A percentile compares a stretch with the other conserved stretches of the same genome.
These are phyloP conservation scores for Eustoma russellianum DNA, from an alignment of 257 asterid species.

Conservation along the genomic window DNA sequence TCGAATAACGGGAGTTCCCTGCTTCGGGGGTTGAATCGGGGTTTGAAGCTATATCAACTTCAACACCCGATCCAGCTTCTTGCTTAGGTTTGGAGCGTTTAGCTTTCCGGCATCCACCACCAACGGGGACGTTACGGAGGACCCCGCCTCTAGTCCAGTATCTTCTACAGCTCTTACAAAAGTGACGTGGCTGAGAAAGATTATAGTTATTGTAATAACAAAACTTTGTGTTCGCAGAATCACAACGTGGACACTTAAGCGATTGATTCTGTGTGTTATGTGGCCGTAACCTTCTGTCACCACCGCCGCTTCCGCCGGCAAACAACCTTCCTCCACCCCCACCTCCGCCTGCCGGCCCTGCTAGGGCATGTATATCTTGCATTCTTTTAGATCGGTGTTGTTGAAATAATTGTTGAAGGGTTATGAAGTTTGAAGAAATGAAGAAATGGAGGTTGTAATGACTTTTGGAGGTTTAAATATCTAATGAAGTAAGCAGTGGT, in stretches of 20 bases:
- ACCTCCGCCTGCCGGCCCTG: constrained; percentile 16
- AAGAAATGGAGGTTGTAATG: background rate
- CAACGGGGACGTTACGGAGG: constrained; percentile 87
- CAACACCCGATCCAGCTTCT: constrained; percentile 4
- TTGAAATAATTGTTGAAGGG: no score
- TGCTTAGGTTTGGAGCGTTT: constrained; percentile 49
- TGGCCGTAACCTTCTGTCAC: constrained; percentile 51
- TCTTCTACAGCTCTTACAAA: constrained; percentile 81
- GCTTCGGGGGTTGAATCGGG: constrained; percentile 8
- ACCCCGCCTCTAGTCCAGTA: constrained; percentile 98
- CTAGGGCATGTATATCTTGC: constrained; percentile 58
- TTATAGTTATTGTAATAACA: constrained; percentile 88
- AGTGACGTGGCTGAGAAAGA: constrained; percentile 89
- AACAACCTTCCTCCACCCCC: constrained; percentile 25
- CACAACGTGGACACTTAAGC: constrained; percentile 88
- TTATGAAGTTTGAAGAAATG: background rate
- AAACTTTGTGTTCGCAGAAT: constrained; percentile 72
- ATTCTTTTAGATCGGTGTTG: constrained; percentile 9
- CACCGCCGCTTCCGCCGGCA: constrained; percentile 25
- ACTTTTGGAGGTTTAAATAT: background rate
- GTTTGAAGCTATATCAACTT: constrained; percentile 1
- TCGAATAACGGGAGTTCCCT: constrained; percentile 4
- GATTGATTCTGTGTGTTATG: constrained; percentile 34
- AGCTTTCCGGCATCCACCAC: constrained; percentile 89
- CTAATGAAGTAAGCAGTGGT: no score